phyloP scores from a whole-genome alignment of 768 basidiomycete species.

The Termitomyces sp. region DNA sequence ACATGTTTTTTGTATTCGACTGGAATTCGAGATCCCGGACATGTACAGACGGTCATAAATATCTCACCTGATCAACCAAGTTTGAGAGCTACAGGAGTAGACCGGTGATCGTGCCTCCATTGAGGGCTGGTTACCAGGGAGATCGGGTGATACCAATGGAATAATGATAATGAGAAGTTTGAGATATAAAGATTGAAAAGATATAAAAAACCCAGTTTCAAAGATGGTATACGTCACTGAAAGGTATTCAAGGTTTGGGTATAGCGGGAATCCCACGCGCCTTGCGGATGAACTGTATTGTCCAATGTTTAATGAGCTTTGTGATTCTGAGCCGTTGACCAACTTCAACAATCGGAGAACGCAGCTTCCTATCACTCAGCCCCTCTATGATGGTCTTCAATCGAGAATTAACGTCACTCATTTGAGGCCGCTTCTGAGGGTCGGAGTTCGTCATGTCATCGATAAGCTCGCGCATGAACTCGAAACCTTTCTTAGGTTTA shows the following conservation, averaged over 20 bases:
- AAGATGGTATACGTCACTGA: neutral
- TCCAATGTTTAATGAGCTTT: neutral
- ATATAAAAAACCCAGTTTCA: neutral
- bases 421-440: neutral
- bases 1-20: too few species aligned
- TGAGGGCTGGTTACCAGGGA: neutral
- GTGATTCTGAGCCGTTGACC: neutral
- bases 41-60: too few species aligned
- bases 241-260: neutral
- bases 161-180: neutral
- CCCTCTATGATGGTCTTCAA: neutral
- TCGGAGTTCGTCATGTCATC: conserved; percentile 1
- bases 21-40: too few species aligned
- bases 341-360: neutral
- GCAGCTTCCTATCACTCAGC: neutral
- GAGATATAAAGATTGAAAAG: neutral
- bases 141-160: too few species aligned
- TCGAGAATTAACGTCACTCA: neutral
- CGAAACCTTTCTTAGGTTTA: neutral
- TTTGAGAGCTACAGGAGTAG: too few species aligned
- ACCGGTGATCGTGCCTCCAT: too few species aligned
- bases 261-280: neutral
- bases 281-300: neutral
- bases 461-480: conserved; percentile 1
- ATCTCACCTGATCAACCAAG: too few species aligned